Base-by-base conservation (phyloP, 1,284 basidiomycete species). In the Mycosarcoma maydis region DNA sequence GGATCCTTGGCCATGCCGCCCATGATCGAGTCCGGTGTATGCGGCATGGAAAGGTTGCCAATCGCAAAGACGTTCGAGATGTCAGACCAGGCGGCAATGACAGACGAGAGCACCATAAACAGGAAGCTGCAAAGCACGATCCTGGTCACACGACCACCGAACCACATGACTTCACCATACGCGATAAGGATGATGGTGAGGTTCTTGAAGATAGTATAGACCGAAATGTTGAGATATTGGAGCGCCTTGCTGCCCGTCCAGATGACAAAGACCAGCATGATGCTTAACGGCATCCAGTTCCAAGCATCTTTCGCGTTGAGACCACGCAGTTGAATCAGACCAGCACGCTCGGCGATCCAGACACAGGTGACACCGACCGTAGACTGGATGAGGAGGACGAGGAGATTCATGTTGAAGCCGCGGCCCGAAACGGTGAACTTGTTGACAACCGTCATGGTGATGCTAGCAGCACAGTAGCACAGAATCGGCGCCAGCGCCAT, bases 161-260 rank as follows among this genome's bases (percentile, higher is more conserved):
- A 98, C 94, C 94, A 98, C 62, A 98, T 84, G 8, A 96, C 91
- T 84, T 98, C 96, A 34, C 96, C 96, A 81, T 98, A 98, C 5
- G 96, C 94, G 78, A 98, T 98, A 32, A 99, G 87, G 73, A 98
- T 98, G 79, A 98, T 99, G 24, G 96, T 97, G 75, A 98, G 82
- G 82, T 99, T 99, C 85, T 99, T 99, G 88, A 98, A 98, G 73
- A 99, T 98, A 3, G 96, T 84, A 75, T 84, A 84, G 48, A 83
- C 81, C 10, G 81, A 75, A 23, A 83, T 82, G 54, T 75, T 78
- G 61, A 83, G 76, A 38, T 70, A 73, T 64, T 83, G 82, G 81
- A 98, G 85, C 78, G 92, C 94, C 84, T 98, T 98, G 40, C 92
- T 95, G 8, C 96, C 96, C 0, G 96, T 98, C 83, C 97, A 99